Conservation (phyloP, 176 grass and related monocot species). For the Aegilops umbellulata region DNA sequence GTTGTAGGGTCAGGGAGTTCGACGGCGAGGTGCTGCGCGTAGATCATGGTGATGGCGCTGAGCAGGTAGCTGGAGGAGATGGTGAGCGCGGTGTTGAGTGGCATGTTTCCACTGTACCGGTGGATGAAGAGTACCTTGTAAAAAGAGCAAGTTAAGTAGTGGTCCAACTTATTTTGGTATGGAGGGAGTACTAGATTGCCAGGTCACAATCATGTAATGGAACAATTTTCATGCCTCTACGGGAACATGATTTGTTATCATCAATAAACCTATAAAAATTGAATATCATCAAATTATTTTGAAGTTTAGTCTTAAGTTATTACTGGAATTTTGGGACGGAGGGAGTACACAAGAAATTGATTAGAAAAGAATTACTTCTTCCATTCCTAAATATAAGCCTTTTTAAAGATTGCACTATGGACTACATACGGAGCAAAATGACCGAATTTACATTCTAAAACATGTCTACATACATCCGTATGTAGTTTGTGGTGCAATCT, state of each 20-base stretch:
- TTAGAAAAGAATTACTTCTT: no score
- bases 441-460: no score
- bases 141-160: background rate
- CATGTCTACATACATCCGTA: no score
- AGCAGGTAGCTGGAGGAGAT: constrained; percentile 60
- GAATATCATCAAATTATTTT: background rate
- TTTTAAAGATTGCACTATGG: no score
- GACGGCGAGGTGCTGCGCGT: constrained; percentile 47
- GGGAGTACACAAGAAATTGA: no score
- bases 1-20: constrained; percentile 38
- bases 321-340: no score
- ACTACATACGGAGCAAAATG: no score
- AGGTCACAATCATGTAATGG: background rate
- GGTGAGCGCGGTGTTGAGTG: constrained; percentile 16
- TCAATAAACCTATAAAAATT: background rate
- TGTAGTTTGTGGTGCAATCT: no score
- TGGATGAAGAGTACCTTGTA: constrained; percentile 65
- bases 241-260: background rate
- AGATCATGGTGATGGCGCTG: constrained; percentile 41
- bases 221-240: background rate
- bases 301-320: background rate
- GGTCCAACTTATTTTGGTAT: no score
- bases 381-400: no score
- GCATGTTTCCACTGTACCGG: constrained; percentile 56
- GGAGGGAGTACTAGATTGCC: no score